Conservation (phyloP, 2,329 filamentous ascomycete genomes). For the Tolypocladium cylindrosporum region DNA sequence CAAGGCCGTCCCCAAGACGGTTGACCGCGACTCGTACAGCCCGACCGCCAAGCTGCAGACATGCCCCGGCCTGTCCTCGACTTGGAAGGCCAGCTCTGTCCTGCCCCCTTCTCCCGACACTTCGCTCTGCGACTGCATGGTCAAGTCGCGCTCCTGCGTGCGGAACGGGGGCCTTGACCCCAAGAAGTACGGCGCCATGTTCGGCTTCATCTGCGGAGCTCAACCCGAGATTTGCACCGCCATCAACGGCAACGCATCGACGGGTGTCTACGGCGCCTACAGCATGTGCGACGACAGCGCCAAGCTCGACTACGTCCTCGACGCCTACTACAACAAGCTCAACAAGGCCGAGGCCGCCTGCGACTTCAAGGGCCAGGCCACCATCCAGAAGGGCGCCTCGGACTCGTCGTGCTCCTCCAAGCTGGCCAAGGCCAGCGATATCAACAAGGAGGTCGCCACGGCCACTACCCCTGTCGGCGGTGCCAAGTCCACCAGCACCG, state of each 20-base stretch:
- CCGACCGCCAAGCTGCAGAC: constrained; percentile 59
- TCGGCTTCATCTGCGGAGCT: constrained; percentile 61
- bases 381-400: constrained; percentile 36
- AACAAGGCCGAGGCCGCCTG: constrained; percentile 49
- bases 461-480: constrained; percentile 27
- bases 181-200: constrained; percentile 56
- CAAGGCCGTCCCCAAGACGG: constrained; percentile 54
- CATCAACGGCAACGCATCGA: constrained; percentile 45
- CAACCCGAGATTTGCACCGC: constrained; percentile 49
- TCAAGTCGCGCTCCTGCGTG: constrained; percentile 59
- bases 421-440: constrained; percentile 53
- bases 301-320: constrained; percentile 64
- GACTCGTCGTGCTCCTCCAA: constrained; percentile 46
- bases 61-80: constrained; percentile 57
- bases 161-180: constrained; percentile 47
- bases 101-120: constrained; percentile 79
- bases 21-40: constrained; percentile 57
- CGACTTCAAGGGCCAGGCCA: constrained; percentile 59
- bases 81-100: constrained; percentile 54
- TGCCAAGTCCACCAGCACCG: constrained; percentile 7
- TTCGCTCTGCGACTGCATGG: constrained; percentile 79
- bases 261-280: constrained; percentile 59
- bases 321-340: constrained; percentile 59
- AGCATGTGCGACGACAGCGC: constrained; percentile 63
- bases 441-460: constrained; percentile 35